phyloP scores from a whole-genome alignment of 2,329 filamentous ascomycete genomes.

The Helicocarpus griseus region DNA sequence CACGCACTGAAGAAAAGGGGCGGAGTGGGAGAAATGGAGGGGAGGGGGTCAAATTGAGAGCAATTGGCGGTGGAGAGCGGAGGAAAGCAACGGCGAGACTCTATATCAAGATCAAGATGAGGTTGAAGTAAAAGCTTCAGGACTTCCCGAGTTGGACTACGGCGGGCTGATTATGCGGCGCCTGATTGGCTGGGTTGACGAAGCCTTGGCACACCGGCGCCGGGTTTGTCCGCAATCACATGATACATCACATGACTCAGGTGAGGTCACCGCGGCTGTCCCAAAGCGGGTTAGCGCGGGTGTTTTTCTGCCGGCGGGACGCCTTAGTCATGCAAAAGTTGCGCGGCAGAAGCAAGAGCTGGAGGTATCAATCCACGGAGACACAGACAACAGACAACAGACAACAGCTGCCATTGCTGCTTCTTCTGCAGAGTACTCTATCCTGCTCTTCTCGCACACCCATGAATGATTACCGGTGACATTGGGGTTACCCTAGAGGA shows the following conservation, averaged over 20 bases:
- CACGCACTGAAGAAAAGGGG: constrained; percentile 43
- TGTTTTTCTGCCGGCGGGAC: not conserved
- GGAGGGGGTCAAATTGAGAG: no score
- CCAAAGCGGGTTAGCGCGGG: not conserved
- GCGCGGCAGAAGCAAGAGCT: constrained; percentile 10
- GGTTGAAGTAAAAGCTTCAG: constrained; percentile 34
- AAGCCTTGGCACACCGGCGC: constrained; percentile 17
- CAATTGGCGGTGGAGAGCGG: constrained; percentile 14
- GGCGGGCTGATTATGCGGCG: constrained; percentile 23
- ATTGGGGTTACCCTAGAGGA: constrained; percentile 62
- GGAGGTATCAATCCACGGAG: constrained; percentile 8
- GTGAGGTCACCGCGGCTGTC: not conserved
- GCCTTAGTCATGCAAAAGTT: no score
- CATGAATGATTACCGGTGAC: constrained; percentile 49
- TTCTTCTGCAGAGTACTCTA: not conserved
- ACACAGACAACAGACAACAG: not conserved
- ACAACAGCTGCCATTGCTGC: constrained; percentile 21
- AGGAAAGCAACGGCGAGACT: constrained; percentile 14
- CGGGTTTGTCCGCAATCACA: constrained; percentile 8
- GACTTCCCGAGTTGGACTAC: not conserved
- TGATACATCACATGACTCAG: constrained; percentile 7
- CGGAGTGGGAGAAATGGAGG: no score
- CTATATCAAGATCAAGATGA: not conserved
- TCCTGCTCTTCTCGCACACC: not conserved
- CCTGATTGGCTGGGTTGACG: constrained; percentile 31